Evolutionary conservation across 768 basidiomycete genomes (phyloP).

Genomic region (Gyrodon lividus): DNA sequence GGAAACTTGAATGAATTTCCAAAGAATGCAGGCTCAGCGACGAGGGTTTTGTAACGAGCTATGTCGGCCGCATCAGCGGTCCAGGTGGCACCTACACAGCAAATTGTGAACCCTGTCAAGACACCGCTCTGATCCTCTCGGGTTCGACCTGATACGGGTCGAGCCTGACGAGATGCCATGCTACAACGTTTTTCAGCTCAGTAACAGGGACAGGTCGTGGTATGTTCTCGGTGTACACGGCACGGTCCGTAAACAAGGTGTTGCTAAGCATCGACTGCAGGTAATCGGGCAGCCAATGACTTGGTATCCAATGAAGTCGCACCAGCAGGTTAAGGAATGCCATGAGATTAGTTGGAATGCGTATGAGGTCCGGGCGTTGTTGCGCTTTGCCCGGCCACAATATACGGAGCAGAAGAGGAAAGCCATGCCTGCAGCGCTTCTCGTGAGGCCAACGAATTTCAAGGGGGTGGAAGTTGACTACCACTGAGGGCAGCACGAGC

Average conservation of each 20-base stretch:
- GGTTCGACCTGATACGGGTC: slow-evolving; percentile 6
- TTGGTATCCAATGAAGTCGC: slow-evolving; percentile 1
- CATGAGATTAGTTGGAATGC: slow-evolving; percentile 24
- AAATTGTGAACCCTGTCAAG: slow-evolving; percentile 13
- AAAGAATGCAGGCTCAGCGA: slow-evolving; percentile 12
- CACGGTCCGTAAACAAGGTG: slow-evolving; percentile 6
- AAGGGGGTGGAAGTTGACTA: slow-evolving; percentile 21
- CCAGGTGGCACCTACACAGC: slow-evolving; percentile 12
- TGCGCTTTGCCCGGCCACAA: slow-evolving; percentile 20
- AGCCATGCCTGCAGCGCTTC: slow-evolving; percentile 18
- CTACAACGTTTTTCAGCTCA: slow-evolving; percentile 18
- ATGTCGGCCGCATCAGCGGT: slow-evolving; percentile 9
- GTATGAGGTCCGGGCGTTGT: slow-evolving; percentile 30
- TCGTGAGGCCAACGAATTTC: slow-evolving; percentile 24
- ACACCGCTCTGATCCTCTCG: slow-evolving; percentile 18
- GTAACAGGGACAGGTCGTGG: slow-evolving; percentile 3
- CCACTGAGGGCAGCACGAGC: not conserved
- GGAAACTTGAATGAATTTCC: slow-evolving; percentile 7
- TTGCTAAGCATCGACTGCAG: slow-evolving; percentile 13
- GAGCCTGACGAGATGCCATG: slow-evolving; percentile 10
- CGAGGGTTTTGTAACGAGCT: slow-evolving; percentile 2
- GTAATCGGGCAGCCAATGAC: slow-evolving; percentile 16
- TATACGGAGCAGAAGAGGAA: slow-evolving; percentile 24
- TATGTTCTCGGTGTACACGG: slow-evolving; percentile 10
- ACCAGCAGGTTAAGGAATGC: slow-evolving; percentile 18